Evolutionary conservation across 305 asterid genomes (phyloP), one percentile per base, ranked within the genome.

Genomic region (Solanum chacoense): DNA sequence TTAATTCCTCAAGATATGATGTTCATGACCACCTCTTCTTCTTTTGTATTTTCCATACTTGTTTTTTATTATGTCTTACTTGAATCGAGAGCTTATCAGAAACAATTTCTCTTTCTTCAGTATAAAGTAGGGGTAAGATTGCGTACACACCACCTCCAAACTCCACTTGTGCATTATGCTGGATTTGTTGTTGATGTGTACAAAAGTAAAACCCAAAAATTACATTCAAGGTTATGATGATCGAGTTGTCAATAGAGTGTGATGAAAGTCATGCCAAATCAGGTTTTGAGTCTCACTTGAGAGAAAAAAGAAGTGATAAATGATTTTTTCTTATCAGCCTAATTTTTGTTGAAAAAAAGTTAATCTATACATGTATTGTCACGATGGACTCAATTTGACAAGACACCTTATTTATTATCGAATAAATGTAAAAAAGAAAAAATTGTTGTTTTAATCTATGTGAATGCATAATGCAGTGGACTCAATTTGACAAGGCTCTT

Each of bases 1-100:
- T 80, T 18, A 28, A 80, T 75, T 75, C 81, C 42, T 34, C 28
- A 75, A 75, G 42, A 75, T 80, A 26, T 40, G 85, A 79, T 40
- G 65, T 78, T n/a, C 85, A 38, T 38, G 65, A 79, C 9, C 67
- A 36, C 45, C 84, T 78, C 59, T 77, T 36, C 9, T 45, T 78
- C 59, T 77, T 78, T 38, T 72, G 37, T 72, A 7, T 29, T 29
- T 14, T 14, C 9, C 3, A 13, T 72, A 72, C n/a, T 72, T 7
- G 3, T 72, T 29, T 0, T 71, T 29, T 72, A 26, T 72, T 6
- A 72, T 29, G n/a, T 0, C 2, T 72, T 28, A 29, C 22, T 28
- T 6, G 36, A 29, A 0, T 31, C 0, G 6, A 72, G n/a, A 7
- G 36, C 5, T 55, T 14, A 7, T 13, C 3, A 0, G 0, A 29